Evolutionary conservation across 2,329 filamentous ascomycete genomes (phyloP).

Genomic region (Malbranchea zuffiana): DNA sequence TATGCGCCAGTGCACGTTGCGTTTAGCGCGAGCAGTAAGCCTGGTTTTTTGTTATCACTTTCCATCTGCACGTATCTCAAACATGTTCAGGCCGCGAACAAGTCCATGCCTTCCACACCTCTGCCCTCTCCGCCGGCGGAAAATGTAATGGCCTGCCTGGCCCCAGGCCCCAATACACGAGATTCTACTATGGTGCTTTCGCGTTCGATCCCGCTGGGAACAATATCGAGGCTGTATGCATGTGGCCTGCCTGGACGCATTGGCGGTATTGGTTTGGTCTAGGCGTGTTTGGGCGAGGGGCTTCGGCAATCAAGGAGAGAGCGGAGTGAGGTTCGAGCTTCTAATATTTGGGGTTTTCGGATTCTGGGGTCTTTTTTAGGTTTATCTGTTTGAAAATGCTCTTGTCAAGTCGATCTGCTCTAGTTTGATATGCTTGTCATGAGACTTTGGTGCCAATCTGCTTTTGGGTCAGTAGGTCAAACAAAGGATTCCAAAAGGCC

Average conservation of each 20-base stretch:
- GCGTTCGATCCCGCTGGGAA: conserved; percentile 43
- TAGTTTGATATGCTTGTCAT: too few species aligned
- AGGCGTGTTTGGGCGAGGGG: conserved; percentile 16
- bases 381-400: too few species aligned
- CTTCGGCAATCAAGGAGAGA: too few species aligned
- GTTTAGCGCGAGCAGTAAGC: conserved; percentile 19
- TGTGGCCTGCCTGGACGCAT: conserved; percentile 15
- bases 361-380: too few species aligned
- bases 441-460: too few species aligned
- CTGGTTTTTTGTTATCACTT: background rate
- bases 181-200: conserved; percentile 43
- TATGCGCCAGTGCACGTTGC: conserved; percentile 18
- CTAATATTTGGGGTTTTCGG: too few species aligned
- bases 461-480: too few species aligned
- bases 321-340: too few species aligned
- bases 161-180: conserved; percentile 33
- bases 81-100: conserved; percentile 27
- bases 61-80: background rate
- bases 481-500: too few species aligned
- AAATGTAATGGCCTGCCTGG: conserved; percentile 43
- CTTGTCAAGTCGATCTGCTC: too few species aligned
- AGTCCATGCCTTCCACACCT: conserved; percentile 39
- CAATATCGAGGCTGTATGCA: conserved; percentile 41
- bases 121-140: conserved; percentile 35
- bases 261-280: conserved; percentile 16